phyloP scores from a whole-genome alignment of 2,329 filamentous ascomycete species.

The Stromatinia cepivora region DNA sequence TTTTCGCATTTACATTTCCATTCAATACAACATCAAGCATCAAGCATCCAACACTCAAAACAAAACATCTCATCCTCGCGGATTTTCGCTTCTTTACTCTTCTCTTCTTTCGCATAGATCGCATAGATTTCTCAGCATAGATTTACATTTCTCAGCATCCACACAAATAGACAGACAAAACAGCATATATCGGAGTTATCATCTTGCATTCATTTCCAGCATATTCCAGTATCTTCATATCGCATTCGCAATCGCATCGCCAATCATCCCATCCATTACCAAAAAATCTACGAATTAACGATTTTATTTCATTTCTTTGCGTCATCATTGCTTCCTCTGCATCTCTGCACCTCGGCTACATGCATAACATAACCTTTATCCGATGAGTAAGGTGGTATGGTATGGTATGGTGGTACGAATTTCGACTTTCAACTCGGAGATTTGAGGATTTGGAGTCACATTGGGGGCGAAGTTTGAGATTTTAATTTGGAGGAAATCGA shows the following conservation, averaged over 20 bases:
- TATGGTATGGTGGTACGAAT: too few relatives aligned
- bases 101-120: neutral
- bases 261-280: neutral
- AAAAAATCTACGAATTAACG: too few relatives aligned
- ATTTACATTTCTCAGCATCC: slow-evolving; percentile 13
- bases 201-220: neutral
- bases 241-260: too few relatives aligned
- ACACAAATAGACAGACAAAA: neutral
- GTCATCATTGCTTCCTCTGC: too few relatives aligned
- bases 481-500: neutral
- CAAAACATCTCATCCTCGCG: neutral
- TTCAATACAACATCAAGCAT: neutral
- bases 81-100: neutral
- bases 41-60: too few relatives aligned
- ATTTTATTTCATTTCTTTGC: too few relatives aligned
- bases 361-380: too few relatives aligned
- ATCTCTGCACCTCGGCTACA: too few relatives aligned
- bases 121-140: too few relatives aligned
- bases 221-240: neutral
- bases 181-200: neutral
- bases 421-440: neutral
- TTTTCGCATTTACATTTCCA: neutral
- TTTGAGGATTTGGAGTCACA: neutral
- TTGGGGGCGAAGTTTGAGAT: too few relatives aligned
- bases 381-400: too few relatives aligned